Base-by-base conservation (phyloP, 2,329 filamentous ascomycete species). In the Aspergillus versicolor region DNA sequence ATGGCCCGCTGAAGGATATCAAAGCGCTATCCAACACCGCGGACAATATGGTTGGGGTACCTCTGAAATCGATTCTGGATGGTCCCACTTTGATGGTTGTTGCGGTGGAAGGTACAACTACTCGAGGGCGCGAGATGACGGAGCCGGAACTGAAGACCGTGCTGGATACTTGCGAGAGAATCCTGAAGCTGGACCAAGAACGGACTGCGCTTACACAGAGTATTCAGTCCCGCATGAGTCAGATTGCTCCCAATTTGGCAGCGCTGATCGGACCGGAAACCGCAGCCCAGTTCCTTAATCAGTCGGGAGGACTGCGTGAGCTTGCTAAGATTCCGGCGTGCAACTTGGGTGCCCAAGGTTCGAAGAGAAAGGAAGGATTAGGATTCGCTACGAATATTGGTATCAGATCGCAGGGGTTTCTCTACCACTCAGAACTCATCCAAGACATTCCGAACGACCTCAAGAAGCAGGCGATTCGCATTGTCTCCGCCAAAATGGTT, bases 231-330 rank as follows among this genome's bases (percentile, higher is more conserved):
- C 90, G 94, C 60, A 97, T 99, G 91, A 94, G 89, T 64, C 82
- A 96, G 34, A 97, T 97, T 70, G 94, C 94, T 4, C 94, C 94
- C 0, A 99, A 99, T 67, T 77, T 97, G 53, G 96, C 94, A 0
- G 88, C 87, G 1, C 84, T 99, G 17, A 90, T 99, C 57, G 94
- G 94, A 17, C 94, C 93, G 0, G 82, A 96, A 17, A 97, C 93
- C 3, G 93, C 94, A 7, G 94, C 94, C 4, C 93, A 97, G 75
- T 84, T 99, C n/a, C 88, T 99, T 67, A 97, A 97, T 74, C 91
- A 91, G 58, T 90, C 92, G 0, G 94, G 94, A 61, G 94, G 94
- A 8, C 79, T 99, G 32, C 90, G 88, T 1, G 91, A 91, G 37
- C 82, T 99, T 11, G 92, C 91, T 41, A 96, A 96, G 73, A 94